Evolutionary conservation across 495 filamentous ascomycete species (phyloP), one percentile per base, ranked within the genome.

Genomic region (Jackrogersella minutella): DNA sequence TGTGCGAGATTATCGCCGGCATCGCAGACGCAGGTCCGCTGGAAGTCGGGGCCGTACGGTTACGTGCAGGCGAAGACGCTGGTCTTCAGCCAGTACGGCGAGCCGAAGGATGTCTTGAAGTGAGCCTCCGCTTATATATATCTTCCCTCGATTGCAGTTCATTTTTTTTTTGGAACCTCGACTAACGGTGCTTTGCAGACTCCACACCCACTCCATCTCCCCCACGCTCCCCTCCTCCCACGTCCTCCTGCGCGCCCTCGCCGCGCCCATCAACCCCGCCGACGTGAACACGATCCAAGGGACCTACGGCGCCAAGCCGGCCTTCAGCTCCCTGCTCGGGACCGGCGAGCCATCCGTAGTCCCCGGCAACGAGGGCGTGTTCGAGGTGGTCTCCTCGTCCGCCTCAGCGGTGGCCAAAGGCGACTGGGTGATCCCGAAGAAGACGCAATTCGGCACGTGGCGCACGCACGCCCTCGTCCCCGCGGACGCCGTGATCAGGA

Each of bases 31-130:
- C 62, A 65, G 30, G 64, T 71, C 19, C 72, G 72, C 0, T 66
- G 72, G 74, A 78, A 77, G 39, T 82, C 81, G 46, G 81, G 90
- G 17, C 83, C 84, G 24, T 98, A 97, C 74, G 96, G 96, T 64
- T 98, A 98, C 79, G 94, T 90, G n/a, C 95, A 98, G 79, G 89
- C 96, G 58, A 96, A 97, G 81, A 86, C 93, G 0, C 87, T 99
- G 49, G 86, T 93, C 4, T 97, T 96, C 75, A 86, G 87, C 44
- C 83, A 88, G 70, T 89, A 94, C 74, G 95, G 96, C 75, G 91
- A 93, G 69, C 95, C 95, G 0, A 81, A 85, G 54, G 88, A 93
- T 76, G 92, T 94, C 3, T 81, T 99, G 31, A 83, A 80, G 89
- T 91, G 76, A 65, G 81, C 70, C 24, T 2, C 43, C 3, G 2